Percentiles rank a stretch among this genome's conserved stretches.
Evolutionary conservation across 2,329 filamentous ascomycete genomes (phyloP).

Genomic region (Penicillium brasilianum): DNA sequence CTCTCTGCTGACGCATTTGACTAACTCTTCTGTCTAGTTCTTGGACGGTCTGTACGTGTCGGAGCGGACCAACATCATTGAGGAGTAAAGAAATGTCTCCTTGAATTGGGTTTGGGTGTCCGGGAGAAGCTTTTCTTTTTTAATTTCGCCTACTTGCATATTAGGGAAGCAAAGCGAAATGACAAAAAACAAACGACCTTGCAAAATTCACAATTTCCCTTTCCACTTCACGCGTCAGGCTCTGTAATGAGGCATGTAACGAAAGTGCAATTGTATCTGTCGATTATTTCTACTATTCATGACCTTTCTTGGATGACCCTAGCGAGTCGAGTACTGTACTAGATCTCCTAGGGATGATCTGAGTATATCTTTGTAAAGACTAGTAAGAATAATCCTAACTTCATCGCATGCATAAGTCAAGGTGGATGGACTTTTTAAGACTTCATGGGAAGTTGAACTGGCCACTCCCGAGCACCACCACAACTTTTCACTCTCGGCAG

Average conservation of each 20-base stretch:
- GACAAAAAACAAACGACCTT: slow-evolving; percentile 42
- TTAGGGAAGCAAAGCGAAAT: slow-evolving; percentile 48
- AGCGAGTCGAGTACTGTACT: not conserved
- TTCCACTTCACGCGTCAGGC: slow-evolving; percentile 29
- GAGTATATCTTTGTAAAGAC: not conserved
- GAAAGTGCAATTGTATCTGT: slow-evolving; percentile 17
- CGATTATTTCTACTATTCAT: slow-evolving; percentile 7
- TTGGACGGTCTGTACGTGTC: slow-evolving; percentile 99
- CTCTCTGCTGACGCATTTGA: not conserved
- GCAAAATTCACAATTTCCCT: slow-evolving; percentile 33
- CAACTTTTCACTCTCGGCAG: not conserved
- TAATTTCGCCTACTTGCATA: slow-evolving; percentile 48
- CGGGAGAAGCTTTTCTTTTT: slow-evolving; percentile 43
- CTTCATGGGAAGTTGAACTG: not conserved
- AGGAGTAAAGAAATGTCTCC: slow-evolving; percentile 53
- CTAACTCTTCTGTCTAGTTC: slow-evolving; percentile 65
- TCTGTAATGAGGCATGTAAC: slow-evolving; percentile 39
- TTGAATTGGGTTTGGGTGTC: slow-evolving; percentile 43
- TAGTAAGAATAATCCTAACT: not conserved
- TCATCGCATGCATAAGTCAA: not conserved
- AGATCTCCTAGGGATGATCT: not conserved
- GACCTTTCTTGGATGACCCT: not conserved
- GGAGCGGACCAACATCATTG: slow-evolving; percentile 93
- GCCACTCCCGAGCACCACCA: not conserved
- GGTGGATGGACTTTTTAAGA: too few relatives aligned